Evolutionary conservation across 2,329 filamentous ascomycete genomes (phyloP).

Genomic region (Calonectria crousiana): DNA sequence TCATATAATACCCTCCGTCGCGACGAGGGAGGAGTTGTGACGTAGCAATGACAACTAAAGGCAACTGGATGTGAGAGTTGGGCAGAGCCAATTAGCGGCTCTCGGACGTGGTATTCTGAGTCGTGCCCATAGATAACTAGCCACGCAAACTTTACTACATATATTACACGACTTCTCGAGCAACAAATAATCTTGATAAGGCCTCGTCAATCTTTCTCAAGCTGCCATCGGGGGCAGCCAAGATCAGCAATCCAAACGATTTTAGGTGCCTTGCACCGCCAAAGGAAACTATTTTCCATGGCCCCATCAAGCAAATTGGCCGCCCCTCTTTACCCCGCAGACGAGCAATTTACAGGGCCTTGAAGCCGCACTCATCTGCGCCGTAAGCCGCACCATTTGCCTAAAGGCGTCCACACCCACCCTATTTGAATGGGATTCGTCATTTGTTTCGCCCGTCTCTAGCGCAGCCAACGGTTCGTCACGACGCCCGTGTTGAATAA

Average conservation of each 20-base stretch:
- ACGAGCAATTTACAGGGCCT: background rate
- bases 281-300: background rate
- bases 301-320: background rate
- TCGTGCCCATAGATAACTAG: no score
- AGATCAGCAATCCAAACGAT: background rate
- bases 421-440: background rate
- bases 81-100: no score
- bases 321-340: constrained; percentile 1
- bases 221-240: background rate
- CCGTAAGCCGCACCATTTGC: background rate
- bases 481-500: no score
- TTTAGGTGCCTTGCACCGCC: background rate
- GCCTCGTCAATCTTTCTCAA: background rate
- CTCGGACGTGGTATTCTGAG: no score
- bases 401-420: background rate
- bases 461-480: background rate
- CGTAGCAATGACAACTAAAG: no score
- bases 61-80: no score
- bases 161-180: no score
- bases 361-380: background rate
- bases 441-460: background rate
- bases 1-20: no score
- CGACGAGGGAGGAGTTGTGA: no score
- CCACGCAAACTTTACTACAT: no score
- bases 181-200: no score